Conservation (phyloP, 805 yeast genomes). For the Saccharomycopsis sp. region DNA sequence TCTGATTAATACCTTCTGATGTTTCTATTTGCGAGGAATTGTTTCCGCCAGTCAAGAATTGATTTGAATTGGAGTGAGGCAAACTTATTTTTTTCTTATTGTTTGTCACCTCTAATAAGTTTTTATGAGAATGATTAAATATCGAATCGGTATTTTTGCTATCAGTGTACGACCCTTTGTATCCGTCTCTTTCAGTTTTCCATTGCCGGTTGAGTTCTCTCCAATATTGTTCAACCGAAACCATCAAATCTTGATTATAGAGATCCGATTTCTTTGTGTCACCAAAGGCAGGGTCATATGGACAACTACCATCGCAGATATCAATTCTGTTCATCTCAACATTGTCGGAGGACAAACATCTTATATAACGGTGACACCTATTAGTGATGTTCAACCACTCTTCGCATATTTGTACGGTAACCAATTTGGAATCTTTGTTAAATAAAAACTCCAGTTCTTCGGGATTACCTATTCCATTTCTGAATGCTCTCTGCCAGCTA, state of each 20-base stretch:
- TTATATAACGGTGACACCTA: not conserved
- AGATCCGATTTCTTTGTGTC: not conserved
- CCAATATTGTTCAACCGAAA: not conserved
- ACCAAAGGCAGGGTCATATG: not conserved
- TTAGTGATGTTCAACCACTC: not conserved
- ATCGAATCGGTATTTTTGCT: not conserved
- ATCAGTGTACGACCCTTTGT: not conserved
- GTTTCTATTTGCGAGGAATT: not conserved
- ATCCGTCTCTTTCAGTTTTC: not conserved
- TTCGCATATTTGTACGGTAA: not conserved
- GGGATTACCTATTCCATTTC: not conserved
- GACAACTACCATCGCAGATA: not conserved
- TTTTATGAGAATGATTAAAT: not conserved
- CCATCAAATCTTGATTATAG: not conserved
- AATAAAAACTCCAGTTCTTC: not conserved
- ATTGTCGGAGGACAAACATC: not conserved
- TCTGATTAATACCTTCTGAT: not conserved
- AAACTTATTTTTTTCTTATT: not conserved
- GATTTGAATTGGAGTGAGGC: not conserved
- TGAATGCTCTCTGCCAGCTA: slow-evolving; percentile 1
- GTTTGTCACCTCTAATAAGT: not conserved
- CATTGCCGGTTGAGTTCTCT: not conserved
- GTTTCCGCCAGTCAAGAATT: too few relatives aligned
- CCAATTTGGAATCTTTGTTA: not conserved
- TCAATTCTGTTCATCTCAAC: not conserved